Conservation (phyloP, 2,329 filamentous ascomycete species). For the Ophiostoma triangulosporum region DNA sequence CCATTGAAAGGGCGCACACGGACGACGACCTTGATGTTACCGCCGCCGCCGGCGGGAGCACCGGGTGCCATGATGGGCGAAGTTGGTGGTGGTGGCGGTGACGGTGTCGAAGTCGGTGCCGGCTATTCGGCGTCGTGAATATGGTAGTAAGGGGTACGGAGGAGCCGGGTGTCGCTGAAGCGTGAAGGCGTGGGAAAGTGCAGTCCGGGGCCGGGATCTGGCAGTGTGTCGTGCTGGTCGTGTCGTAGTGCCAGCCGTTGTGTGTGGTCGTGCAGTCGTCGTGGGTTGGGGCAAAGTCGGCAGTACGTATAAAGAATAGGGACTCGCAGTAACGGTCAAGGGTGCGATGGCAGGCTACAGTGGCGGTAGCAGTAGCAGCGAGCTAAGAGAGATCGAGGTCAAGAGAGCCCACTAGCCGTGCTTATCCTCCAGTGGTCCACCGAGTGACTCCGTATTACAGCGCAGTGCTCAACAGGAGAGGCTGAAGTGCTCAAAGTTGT, state of each 20-base stretch:
- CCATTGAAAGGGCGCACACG: constrained; percentile 89
- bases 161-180: neutral
- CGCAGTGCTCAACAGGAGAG: neutral
- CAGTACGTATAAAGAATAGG: neutral
- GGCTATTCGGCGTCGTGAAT: neutral
- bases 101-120: neutral
- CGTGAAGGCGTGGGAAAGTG: neutral
- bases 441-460: neutral
- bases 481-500: neutral
- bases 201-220: neutral
- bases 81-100: neutral
- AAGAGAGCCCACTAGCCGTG: neutral
- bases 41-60: constrained; percentile 38
- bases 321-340: neutral
- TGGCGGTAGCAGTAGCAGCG: neutral
- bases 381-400: neutral
- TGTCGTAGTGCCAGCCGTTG: neutral
- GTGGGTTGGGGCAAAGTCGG: neutral
- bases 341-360: neutral
- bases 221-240: neutral
- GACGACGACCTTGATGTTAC: constrained; percentile 99
- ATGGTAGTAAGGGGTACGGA: neutral
- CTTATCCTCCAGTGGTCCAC: neutral
- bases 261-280: neutral
- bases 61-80: constrained; percentile 38